phyloP scores from a whole-genome alignment of 2,329 filamentous ascomycete species.

The Phaeosphaeriaceae sp. region DNA sequence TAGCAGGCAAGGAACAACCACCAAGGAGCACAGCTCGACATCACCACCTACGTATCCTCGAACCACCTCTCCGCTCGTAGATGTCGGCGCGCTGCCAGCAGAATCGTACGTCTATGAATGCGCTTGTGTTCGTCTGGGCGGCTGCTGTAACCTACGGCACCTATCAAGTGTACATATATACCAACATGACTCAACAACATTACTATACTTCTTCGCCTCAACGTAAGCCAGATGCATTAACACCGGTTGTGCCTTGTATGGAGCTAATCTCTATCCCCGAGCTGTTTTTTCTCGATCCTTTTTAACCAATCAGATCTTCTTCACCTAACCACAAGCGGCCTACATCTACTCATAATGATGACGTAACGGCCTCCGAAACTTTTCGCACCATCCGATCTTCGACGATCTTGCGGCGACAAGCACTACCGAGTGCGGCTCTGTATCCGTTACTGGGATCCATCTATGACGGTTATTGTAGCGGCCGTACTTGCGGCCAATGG shows the following conservation, averaged over 20 bases:
- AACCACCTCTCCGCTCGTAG: not conserved
- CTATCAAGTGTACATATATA: not conserved
- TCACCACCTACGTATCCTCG: too few species aligned
- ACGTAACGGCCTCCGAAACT: slow-evolving; percentile 8
- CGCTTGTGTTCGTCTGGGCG: not conserved
- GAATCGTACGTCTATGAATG: not conserved
- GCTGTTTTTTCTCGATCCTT: not conserved
- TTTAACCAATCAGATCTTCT: not conserved
- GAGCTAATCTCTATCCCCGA: slow-evolving; percentile 1
- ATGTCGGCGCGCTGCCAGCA: not conserved
- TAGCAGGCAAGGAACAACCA: slow-evolving; percentile 23
- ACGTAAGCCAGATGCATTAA: slow-evolving; percentile 3
- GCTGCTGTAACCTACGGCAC: not conserved
- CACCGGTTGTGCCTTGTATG: not conserved
- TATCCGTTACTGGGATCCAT: not conserved
- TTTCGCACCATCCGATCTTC: slow-evolving; percentile 9
- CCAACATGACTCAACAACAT: not conserved
- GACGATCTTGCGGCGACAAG: slow-evolving; percentile 2
- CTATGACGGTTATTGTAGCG: not conserved
- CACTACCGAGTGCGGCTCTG: not conserved
- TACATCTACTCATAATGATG: not conserved
- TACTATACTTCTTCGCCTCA: not conserved
- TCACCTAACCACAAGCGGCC: not conserved
- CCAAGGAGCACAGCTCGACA: not conserved
- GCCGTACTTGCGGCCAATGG: slow-evolving; percentile 5